A percentile compares a stretch with the other conserved stretches of the same genome.
These are phyloP conservation scores for Tolypocladium pustulatum DNA, from an alignment of 2,329 filamentous ascomycete genomes.

Conservation along the genomic window DNA sequence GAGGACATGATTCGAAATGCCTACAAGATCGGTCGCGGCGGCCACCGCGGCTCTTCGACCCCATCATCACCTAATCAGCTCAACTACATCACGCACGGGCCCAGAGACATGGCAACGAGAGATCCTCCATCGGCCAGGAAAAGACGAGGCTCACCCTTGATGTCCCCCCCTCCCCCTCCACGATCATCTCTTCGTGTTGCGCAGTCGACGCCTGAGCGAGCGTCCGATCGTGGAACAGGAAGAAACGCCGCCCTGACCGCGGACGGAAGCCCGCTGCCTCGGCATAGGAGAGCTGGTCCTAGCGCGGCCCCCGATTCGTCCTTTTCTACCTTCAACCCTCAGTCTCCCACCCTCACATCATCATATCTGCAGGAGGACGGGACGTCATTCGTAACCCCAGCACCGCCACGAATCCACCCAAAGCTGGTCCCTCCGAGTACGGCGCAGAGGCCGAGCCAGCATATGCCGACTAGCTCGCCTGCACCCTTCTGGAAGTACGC, in stretches of 20 bases:
- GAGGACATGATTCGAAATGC: conserved; percentile 80
- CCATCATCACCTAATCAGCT: conserved; percentile 57
- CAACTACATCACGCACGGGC: conserved; percentile 49
- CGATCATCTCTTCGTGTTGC: conserved; percentile 36
- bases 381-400: conserved; percentile 57
- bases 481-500: conserved; percentile 86
- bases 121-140: conserved; percentile 44
- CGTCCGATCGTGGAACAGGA: conserved; percentile 26
- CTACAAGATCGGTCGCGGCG: conserved; percentile 49
- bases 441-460: conserved; percentile 69
- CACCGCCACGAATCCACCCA: conserved; percentile 63
- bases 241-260: conserved; percentile 28
- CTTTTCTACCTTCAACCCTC: conserved; percentile 39
- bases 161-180: conserved; percentile 47
- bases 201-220: conserved; percentile 50
- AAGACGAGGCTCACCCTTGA: conserved; percentile 42
- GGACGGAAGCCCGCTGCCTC: conserved; percentile 54
- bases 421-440: conserved; percentile 71
- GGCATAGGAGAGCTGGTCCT: conserved; percentile 35
- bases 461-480: conserved; percentile 76
- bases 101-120: conserved; percentile 41
- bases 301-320: conserved; percentile 24
- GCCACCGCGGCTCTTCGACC: conserved; percentile 56
- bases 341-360: conserved; percentile 51
- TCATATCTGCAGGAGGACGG: conserved; percentile 52